Conservation (phyloP, 2,329 filamentous ascomycete genomes). For the Fusarium nelsonii region DNA sequence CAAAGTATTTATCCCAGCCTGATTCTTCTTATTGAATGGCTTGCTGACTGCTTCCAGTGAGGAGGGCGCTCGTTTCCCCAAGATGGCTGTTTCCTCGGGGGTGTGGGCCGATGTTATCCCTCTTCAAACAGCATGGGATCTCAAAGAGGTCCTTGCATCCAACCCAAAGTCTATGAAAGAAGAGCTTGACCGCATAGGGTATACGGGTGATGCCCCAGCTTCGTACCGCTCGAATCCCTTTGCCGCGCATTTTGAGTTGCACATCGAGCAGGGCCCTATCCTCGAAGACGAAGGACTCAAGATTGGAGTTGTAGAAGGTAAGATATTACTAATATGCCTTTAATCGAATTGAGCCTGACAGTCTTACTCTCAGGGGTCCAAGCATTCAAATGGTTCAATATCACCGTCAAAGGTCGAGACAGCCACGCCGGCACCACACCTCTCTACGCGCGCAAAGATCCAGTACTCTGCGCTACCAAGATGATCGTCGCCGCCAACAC, state of each 20-base stretch:
- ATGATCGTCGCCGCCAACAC: constrained; percentile 14
- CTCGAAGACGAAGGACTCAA: neutral
- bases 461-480: neutral
- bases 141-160: neutral
- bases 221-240: constrained; percentile 6
- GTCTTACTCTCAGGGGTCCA: neutral
- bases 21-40: accelerated
- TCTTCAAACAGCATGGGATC: constrained; percentile 4
- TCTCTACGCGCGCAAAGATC: constrained; percentile 16
- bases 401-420: constrained; percentile 4
- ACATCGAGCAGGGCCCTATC: neutral
- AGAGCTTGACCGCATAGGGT: constrained; percentile 10
- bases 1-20: neutral
- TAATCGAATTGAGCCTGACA: accelerated
- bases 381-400: constrained; percentile 20
- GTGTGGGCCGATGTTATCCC: constrained; percentile 14
- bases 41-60: neutral
- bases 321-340: accelerated
- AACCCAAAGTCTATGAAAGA: constrained; percentile 16
- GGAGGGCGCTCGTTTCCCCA: constrained; percentile 12
- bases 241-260: constrained; percentile 4
- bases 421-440: constrained; percentile 22
- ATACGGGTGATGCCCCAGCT: neutral
- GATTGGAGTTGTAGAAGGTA: constrained; percentile 3
- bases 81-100: constrained; percentile 8